Evolutionary conservation across 305 asterid species (phyloP).

Genomic region (Fraxinus dipetala): DNA sequence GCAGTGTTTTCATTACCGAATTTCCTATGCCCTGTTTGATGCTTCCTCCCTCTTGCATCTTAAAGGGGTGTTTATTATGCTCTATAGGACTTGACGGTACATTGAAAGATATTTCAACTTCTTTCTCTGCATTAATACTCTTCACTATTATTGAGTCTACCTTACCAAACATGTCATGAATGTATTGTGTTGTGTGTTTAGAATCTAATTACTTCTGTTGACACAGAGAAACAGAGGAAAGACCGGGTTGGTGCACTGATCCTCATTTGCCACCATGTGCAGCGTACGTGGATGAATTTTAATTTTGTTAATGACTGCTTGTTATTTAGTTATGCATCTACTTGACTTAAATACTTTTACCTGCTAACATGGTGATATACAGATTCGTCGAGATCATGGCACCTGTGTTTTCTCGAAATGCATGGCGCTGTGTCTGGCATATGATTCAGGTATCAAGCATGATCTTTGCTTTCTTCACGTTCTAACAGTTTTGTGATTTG

Average conservation of each 20-base stretch:
- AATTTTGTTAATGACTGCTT: not conserved
- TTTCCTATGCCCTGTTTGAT: not conserved
- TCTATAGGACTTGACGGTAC: not conserved
- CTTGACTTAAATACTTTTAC: not conserved
- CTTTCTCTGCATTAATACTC: not conserved
- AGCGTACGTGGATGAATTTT: conserved; percentile 54
- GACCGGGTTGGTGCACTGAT: conserved; percentile 83
- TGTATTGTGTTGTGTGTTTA: not conserved
- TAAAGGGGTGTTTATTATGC: not conserved
- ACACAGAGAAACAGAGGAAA: conserved; percentile 71
- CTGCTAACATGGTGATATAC: conserved; percentile 20
- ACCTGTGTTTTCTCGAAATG: conserved; percentile 87
- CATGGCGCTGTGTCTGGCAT: conserved; percentile 97
- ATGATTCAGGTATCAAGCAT: conserved; percentile 67
- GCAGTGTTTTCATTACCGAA: not conserved
- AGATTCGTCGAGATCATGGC: conserved; percentile 98
- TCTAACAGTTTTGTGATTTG: not conserved
- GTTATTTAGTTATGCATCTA: not conserved
- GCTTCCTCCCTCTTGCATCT: not conserved
- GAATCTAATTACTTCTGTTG: conserved; percentile 18
- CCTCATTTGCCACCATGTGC: conserved; percentile 96
- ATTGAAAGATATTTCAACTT: not conserved
- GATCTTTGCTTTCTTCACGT: not conserved
- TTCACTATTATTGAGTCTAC: not conserved
- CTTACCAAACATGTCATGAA: not conserved